Evolutionary conservation across 495 filamentous ascomycete species (phyloP).

Genomic region (Aspergillus leporis): DNA sequence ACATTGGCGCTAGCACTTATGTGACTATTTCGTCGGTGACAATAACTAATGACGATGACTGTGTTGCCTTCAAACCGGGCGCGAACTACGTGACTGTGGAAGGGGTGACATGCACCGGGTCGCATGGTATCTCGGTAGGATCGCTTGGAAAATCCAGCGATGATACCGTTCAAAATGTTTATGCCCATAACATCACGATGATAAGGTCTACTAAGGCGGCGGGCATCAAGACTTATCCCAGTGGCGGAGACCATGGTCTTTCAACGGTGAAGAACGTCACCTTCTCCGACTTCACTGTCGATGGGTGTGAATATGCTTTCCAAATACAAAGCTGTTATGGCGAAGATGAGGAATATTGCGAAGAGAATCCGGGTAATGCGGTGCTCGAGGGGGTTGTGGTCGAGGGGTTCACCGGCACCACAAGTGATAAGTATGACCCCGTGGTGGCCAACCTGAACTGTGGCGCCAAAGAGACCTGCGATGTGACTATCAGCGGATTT

Average conservation of each 20-base stretch:
- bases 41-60: slow-evolving; percentile 49
- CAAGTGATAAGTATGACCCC: slow-evolving; percentile 39
- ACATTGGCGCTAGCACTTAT: slow-evolving; percentile 43
- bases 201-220: slow-evolving; percentile 43
- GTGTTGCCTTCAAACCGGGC: slow-evolving; percentile 47
- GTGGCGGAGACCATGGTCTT: slow-evolving; percentile 32
- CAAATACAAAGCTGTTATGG: slow-evolving; percentile 52
- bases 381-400: slow-evolving; percentile 36
- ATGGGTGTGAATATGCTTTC: slow-evolving; percentile 45
- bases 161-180: slow-evolving; percentile 42
- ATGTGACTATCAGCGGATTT: slow-evolving; percentile 32
- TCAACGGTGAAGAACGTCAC: slow-evolving; percentile 47
- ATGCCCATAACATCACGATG: slow-evolving; percentile 40
- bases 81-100: slow-evolving; percentile 38
- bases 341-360: slow-evolving; percentile 41
- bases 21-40: slow-evolving; percentile 35
- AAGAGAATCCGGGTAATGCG: slow-evolving; percentile 34
- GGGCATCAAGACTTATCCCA: slow-evolving; percentile 47
- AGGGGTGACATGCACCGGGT: slow-evolving; percentile 41
- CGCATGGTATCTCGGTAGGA: slow-evolving; percentile 44
- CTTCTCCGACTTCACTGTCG: slow-evolving; percentile 35
- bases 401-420: slow-evolving; percentile 40
- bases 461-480: slow-evolving; percentile 39
- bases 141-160: slow-evolving; percentile 31
- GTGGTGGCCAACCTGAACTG: slow-evolving; percentile 42